Percentiles rank a stretch among this genome's conserved stretches.
These are phyloP conservation scores for Alternaria panax DNA, from an alignment of 2,329 filamentous ascomycete species.

Conservation along the genomic window DNA sequence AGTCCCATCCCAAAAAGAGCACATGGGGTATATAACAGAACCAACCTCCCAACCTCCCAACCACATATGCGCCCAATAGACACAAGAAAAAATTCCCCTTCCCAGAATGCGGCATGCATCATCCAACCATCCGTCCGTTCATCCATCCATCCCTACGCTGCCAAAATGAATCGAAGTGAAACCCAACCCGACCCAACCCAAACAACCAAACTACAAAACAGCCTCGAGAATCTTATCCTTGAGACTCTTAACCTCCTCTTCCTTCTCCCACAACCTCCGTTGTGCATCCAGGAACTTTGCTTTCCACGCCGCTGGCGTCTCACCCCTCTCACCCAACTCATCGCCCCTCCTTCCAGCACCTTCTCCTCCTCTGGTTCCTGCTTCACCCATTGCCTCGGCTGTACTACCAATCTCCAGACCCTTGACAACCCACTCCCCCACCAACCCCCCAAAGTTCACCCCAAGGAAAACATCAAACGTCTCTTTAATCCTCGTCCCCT, in stretches of 20 bases:
- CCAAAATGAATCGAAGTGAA: neutral
- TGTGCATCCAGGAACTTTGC: conserved; percentile 45
- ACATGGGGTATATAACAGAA: conserved; percentile 39
- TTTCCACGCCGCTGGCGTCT: conserved; percentile 42
- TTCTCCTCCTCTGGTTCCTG: neutral
- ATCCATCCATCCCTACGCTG: neutral
- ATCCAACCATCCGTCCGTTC: too few relatives aligned
- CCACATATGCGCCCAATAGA: neutral
- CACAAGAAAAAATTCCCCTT: conserved; percentile 7
- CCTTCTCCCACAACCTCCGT: conserved; percentile 43
- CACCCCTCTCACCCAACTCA: conserved; percentile 19
- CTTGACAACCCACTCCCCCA: conserved; percentile 54
- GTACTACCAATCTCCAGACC: conserved; percentile 34
- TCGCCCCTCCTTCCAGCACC: conserved; percentile 19
- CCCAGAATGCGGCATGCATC: too few relatives aligned
- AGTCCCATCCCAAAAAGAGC: conserved; percentile 21
- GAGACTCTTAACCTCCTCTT: conserved; percentile 45
- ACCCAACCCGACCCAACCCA: too few relatives aligned
- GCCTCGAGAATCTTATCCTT: conserved; percentile 51
- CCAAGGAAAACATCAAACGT: conserved; percentile 56
- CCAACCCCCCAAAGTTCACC: conserved; percentile 51
- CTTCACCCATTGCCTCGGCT: neutral
- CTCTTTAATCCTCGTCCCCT: conserved; percentile 37
- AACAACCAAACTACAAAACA: conserved; percentile 47
- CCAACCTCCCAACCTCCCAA: conserved; percentile 15